These are phyloP conservation scores for Cercospora sp. DNA, from an alignment of 2,329 filamentous ascomycete species.

Conservation along the genomic window DNA sequence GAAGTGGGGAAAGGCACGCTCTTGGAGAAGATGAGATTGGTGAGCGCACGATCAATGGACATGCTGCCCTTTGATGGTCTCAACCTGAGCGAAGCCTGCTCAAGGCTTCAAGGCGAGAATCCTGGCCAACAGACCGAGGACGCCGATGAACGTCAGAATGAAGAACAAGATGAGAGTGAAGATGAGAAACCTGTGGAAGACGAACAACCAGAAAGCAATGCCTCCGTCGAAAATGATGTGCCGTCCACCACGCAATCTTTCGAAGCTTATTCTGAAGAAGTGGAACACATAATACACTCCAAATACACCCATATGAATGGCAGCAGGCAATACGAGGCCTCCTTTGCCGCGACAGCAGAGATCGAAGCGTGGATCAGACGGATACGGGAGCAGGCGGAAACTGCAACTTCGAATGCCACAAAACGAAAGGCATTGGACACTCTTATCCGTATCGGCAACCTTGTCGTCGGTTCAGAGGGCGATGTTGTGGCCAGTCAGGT, in stretches of 20 bases:
- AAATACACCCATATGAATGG: neutral
- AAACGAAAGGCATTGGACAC: neutral
- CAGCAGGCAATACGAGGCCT: no score
- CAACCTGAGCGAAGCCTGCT: neutral
- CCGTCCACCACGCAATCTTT: no score
- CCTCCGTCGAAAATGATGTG: no score
- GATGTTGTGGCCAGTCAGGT: neutral
- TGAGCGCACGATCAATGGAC: no score
- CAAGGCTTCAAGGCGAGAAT: neutral
- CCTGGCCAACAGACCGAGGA: no score
- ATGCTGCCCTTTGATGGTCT: no score
- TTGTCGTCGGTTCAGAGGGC: neutral
- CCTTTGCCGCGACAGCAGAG: neutral
- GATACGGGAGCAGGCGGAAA: neutral
- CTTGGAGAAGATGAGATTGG: constrained; percentile 18
- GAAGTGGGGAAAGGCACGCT: constrained; percentile 10
- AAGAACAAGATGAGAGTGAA: no score
- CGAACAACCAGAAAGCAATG: no score
- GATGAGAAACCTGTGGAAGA: no score
- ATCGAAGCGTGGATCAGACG: neutral
- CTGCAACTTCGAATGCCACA: neutral
- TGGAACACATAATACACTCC: neutral
- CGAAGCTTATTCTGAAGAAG: neutral
- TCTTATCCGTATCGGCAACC: neutral
- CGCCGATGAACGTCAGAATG: no score